Conservation (phyloP, 164 flowering plant species). For the Aristolochia fimbriata region DNA sequence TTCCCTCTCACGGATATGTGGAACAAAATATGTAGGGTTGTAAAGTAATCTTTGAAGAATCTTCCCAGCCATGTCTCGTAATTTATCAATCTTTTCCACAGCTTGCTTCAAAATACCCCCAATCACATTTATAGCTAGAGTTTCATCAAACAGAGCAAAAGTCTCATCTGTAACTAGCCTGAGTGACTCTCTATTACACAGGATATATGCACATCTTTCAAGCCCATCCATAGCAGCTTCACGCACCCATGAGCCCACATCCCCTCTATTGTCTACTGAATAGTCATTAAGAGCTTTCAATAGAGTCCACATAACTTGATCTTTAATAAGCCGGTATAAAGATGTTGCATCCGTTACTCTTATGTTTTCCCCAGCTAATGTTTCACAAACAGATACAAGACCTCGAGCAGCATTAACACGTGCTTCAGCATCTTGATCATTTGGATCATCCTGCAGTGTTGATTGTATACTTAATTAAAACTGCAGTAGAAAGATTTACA, state of each 20-base stretch:
- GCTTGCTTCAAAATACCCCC: constrained; percentile 81
- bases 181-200: constrained; percentile 32
- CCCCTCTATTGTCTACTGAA: constrained; percentile 93
- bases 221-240: constrained; percentile 92
- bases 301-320: constrained; percentile 61
- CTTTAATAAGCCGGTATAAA: constrained; percentile 44
- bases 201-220: constrained; percentile 75
- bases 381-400: constrained; percentile 78
- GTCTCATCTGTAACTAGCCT: constrained; percentile 7
- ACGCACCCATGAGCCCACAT: constrained; percentile 99
- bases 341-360: constrained; percentile 32
- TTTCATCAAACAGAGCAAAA: constrained; percentile 41
- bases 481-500: not conserved
- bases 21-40: constrained; percentile 35
- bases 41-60: constrained; percentile 67
- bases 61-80: constrained; percentile 74
- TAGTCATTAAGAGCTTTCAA: constrained; percentile 90
- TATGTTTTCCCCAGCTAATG: constrained; percentile 30
- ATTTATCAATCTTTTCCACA: constrained; percentile 91
- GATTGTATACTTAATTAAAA: not conserved
- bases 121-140: constrained; percentile 50
- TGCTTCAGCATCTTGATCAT: constrained; percentile 93
- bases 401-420: constrained; percentile 91
- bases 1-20: constrained; percentile 59
- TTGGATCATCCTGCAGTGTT: constrained; percentile 61